Base-by-base conservation (phyloP, 257 asterid species). In the Solanum appendiculatum region DNA sequence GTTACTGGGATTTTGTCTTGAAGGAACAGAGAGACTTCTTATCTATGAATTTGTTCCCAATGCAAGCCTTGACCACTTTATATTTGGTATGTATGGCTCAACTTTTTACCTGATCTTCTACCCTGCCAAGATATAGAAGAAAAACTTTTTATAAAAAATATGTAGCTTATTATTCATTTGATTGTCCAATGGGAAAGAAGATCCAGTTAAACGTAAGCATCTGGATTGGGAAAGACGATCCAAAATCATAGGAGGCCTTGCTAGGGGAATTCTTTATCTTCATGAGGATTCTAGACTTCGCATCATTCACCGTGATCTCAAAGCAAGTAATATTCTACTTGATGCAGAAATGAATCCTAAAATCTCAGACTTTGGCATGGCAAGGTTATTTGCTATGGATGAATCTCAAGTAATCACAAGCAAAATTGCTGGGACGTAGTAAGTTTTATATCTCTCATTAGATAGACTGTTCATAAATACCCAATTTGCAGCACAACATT, bases 1-100 rank as follows among this genome's bases (percentile, higher is more conserved):
- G 42, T 18, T 70, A 3, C 44, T 33, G 2, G 78, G 78, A 70
- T 70, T 70, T 70, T 70, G 44, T 27, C 40, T 33, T 3, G 78
- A 16, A 2, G 44, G 44, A 70, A 70, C 44, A 15, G 78, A 70
- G 78, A 70, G 15, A 70, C 25, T 70, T 70, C 42, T 70, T 18
- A 11, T 90, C 3, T 90, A 89, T 86, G 91, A 90, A 40, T 90
- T 81, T 46, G 63, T 90, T 40, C 85, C 87, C 1, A 90, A 89
- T 48, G 86, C 69, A 29, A 87, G 92, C 73, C 91, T 90, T 9
- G 90, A 87, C 15, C 36, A 48, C 70, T 51, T 89, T 27, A 86
- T 90, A 16, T 89, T 89, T 83, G 90, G 92, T 90, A 18, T 6
- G 81, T 29, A 18, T 86, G 60, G 25, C 27, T 6, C 23, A 78